phyloP scores from a whole-genome alignment of 805 yeast species.

The Metschnikowia arizonensis region DNA sequence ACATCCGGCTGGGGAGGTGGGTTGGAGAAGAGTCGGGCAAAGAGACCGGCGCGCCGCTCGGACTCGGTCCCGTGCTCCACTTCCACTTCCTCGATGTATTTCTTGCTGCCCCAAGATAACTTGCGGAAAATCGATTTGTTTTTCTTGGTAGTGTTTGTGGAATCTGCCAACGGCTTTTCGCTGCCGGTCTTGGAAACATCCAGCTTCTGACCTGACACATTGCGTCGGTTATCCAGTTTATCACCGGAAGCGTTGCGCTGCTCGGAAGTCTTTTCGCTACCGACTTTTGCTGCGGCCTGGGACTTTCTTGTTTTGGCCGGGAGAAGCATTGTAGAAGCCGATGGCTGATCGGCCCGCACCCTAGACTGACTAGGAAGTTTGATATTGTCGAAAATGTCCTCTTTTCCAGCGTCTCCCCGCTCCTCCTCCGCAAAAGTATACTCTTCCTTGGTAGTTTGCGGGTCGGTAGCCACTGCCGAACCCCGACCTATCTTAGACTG shows the following conservation, averaged over 20 bases:
- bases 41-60: conserved; percentile 12
- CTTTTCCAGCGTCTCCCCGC: neutral
- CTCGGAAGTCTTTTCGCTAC: neutral
- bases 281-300: neutral
- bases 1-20: conserved; percentile 25
- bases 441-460: neutral
- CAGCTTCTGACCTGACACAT: neutral
- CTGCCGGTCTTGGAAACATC: conserved; percentile 10
- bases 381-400: conserved; percentile 41
- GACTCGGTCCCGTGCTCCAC: conserved; percentile 25
- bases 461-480: neutral
- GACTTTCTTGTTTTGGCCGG: conserved; percentile 20
- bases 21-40: conserved; percentile 37
- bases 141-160: conserved; percentile 25
- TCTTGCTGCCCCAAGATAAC: conserved; percentile 47
- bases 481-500: neutral
- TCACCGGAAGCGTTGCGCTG: too few species aligned
- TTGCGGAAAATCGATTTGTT: conserved; percentile 45
- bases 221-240: neutral
- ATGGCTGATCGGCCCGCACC: conserved; percentile 23
- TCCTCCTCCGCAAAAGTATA: conserved; percentile 11
- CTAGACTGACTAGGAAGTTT: conserved; percentile 36
- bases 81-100: conserved; percentile 32
- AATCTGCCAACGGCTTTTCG: conserved; percentile 31
- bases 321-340: conserved; percentile 34